Percentiles rank a stretch among this genome's conserved stretches.
These are phyloP conservation scores for Umbilicaria muhlenbergii DNA, from an alignment of 495 filamentous ascomycete species.

Conservation along the genomic window DNA sequence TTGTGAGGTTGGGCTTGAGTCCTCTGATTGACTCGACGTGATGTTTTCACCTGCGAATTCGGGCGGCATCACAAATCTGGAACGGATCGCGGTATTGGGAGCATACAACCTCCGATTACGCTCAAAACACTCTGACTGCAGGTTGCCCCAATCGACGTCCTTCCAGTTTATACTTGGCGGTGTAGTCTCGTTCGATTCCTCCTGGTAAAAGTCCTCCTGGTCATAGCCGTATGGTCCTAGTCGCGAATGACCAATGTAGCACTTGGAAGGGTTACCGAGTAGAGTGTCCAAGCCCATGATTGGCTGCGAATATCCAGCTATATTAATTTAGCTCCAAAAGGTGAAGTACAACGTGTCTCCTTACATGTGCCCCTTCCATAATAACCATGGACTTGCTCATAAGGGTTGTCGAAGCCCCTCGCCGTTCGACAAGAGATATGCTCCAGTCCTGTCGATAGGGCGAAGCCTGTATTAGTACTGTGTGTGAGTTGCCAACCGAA, in stretches of 20 bases:
- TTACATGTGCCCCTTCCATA: too few species aligned
- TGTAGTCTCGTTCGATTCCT: conserved; percentile 10
- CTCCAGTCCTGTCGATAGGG: too few species aligned
- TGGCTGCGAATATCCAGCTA: too few species aligned
- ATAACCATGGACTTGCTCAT: too few species aligned
- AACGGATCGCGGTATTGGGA: background rate
- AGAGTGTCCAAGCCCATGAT: too few species aligned
- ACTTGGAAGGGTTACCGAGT: too few species aligned
- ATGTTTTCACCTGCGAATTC: background rate
- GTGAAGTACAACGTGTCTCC: too few species aligned
- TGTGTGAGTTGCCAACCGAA: too few species aligned
- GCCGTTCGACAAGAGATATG: too few species aligned
- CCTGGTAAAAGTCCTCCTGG: conserved; percentile 15
- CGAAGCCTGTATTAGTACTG: too few species aligned
- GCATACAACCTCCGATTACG: conserved; percentile 45
- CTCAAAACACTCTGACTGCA: conserved; percentile 48
- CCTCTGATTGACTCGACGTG: conserved; percentile 1
- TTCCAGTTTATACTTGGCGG: conserved; percentile 41
- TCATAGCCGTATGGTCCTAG: conserved; percentile 35
- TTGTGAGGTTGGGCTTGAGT: background rate
- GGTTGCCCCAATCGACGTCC: conserved; percentile 48
- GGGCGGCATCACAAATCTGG: conserved; percentile 5
- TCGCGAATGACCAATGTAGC: conserved; percentile 23
- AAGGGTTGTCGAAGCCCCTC: too few species aligned
- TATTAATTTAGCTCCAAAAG: too few species aligned